Conservation (phyloP, 176 grass and related monocot genomes). For the Eremochloa ophiuroides region DNA sequence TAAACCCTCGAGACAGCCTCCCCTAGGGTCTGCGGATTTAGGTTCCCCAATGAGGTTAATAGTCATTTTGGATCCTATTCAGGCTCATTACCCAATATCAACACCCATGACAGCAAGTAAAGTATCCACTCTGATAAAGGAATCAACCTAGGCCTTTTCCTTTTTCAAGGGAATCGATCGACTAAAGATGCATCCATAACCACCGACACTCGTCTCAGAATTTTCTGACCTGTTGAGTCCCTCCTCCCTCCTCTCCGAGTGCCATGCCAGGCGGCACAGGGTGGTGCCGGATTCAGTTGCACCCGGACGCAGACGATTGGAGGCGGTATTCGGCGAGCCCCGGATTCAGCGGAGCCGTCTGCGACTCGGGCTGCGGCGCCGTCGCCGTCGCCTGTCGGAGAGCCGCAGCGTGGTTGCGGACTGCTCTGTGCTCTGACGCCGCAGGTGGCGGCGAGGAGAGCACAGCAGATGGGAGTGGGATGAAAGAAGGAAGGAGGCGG, state of each 20-base stretch:
- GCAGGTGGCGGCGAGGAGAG: neutral
- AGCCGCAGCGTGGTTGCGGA: neutral
- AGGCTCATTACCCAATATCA: neutral
- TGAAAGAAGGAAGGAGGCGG: neutral
- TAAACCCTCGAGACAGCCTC: neutral
- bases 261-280: neutral
- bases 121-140: neutral
- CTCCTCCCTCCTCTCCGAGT: neutral
- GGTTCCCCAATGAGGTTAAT: neutral
- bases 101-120: neutral
- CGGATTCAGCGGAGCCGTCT: neutral
- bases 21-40: neutral
- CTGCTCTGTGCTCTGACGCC: neutral
- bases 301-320: conserved; percentile 4
- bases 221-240: neutral
- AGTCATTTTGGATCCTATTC: neutral
- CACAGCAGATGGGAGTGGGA: neutral
- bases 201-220: neutral
- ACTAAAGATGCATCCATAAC: neutral
- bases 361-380: neutral
- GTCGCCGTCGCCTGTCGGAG: neutral
- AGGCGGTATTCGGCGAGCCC: neutral
- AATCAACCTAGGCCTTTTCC: neutral
- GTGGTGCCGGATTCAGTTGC: neutral
- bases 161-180: neutral